Base-by-base conservation (phyloP, 345 rosid species). In the Hibiscus trionum region DNA sequence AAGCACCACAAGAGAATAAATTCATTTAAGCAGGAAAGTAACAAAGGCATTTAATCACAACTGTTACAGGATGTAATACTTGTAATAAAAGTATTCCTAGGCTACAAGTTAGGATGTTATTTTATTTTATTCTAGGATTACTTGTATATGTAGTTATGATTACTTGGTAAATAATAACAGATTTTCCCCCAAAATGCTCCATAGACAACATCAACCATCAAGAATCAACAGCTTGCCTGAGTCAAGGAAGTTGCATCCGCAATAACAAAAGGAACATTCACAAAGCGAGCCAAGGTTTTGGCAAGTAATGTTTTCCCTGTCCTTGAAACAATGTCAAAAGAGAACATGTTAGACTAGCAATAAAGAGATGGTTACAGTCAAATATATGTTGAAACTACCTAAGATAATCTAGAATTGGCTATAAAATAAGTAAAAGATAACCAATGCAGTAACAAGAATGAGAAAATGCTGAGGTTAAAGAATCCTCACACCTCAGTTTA, bases 271-370 rank as follows among this genome's bases (percentile, higher is more conserved):
- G 98, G 98, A 58, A 93, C 98, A 87, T 93, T 91, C 70, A 91
- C 98, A 83, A 87, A 91, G 63, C 97, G 88, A 65, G 98, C 98
- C 86, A 93, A 84, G 76, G 97, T 89, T 82, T 93, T 93, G 71
- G 98, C 98, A 80, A 93, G 93, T 83, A 93, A 82, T 44, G 98
- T 95, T 81, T 95, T 95, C 93, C 99, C 99, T 95, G 94, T 84
- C 88, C 80, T 88, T 90, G 87, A 83, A 79, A 88, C 78, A 86
- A 76, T 62, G 78, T 67, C 68, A 75, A 76, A 78, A 79, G 76
- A 31, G 75, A 77, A 82, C 69, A 81, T 65, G 77, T 80, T 66
- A 81, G 81, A 82, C 70, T 73, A 69, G 77, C 62, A 79, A 74
- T 61, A 26, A 52, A 27, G 26, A 16, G 60, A 35, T 29, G 33